Evolutionary conservation across 2,329 filamentous ascomycete genomes (phyloP), one percentile per base, ranked within the genome.

Genomic region (Thielaviopsis cerberus): DNA sequence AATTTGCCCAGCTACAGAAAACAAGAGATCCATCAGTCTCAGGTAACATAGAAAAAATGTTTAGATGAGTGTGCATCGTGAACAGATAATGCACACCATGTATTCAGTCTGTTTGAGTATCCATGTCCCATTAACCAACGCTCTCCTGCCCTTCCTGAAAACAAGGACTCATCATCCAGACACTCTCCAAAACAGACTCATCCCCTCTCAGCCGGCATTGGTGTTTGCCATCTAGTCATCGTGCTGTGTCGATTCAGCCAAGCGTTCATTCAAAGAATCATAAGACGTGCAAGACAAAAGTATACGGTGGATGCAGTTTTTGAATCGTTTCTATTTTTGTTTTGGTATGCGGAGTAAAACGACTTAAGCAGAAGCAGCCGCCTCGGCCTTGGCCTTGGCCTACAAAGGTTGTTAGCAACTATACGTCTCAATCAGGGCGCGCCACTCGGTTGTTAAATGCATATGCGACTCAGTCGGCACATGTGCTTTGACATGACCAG

Each of bases 351-450:
- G 55, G 22, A 52, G 53, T 52, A 48, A 34, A 58, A 53, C 60
- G 55, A 61, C 78, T 68, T 82, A 95, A 77, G 86, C 89, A 67
- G 81, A 75, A 72, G 94, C n/a, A n/a, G n/a, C n/a, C n/a, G n/a
- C 88, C 84, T 92, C 94, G 76, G 89, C 91, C 77, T 96, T 90
- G 81, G 96, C 92, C 82, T 97, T 98, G n/a, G n/a, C n/a, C 91
- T 94, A 73, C 73, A 67, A 57, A 51, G 22, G 4, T 54, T 63
- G 67, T 72, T 69, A 74, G 70, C 54, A 60, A 50, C 41, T 5
- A 11, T 22, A n/a, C 41, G 7, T 22, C 4, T 22, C 3, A n/a
- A 48, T 48, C n/a, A n/a, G n/a, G 41, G n/a, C n/a, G 41, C 41
- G 41, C 41, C 20, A 20, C 20, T 48, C n/a, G 41, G n/a, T 20